A percentile compares a stretch with the other conserved stretches of the same genome.
These are phyloP conservation scores for Neonothopanus nambi DNA, from an alignment of 1,284 basidiomycete species.

Conservation along the genomic window DNA sequence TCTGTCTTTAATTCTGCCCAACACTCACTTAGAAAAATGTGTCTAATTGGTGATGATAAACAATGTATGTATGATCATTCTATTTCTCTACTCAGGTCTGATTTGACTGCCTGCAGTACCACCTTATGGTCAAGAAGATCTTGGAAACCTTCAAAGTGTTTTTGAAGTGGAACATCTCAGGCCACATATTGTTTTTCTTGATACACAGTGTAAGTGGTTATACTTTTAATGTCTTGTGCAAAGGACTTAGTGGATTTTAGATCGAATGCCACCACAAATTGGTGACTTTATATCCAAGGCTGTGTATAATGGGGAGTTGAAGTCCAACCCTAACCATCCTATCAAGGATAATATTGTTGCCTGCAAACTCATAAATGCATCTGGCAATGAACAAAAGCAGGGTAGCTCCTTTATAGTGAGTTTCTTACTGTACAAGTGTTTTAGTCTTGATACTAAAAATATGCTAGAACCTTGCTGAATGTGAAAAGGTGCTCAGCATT, in stretches of 20 bases:
- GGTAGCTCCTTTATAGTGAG: constrained; percentile 42
- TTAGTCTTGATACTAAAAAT: background rate
- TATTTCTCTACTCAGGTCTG: constrained; percentile 5
- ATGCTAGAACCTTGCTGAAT: constrained; percentile 51
- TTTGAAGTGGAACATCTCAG: constrained; percentile 56
- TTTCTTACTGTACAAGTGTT: constrained; percentile 4
- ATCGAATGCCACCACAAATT: constrained; percentile 77
- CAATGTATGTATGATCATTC: constrained; percentile 55
- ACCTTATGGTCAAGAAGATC: constrained; percentile 57
- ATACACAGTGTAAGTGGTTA: constrained; percentile 54
- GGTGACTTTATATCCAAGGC: constrained; percentile 67
- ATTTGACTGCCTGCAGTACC: constrained; percentile 41
- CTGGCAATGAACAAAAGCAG: constrained; percentile 34
- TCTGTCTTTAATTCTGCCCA: constrained; percentile 46
- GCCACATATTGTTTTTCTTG: constrained; percentile 44
- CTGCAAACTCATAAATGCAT: constrained; percentile 55
- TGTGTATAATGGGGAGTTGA: constrained; percentile 58
- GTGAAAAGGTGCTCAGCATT: constrained; percentile 44
- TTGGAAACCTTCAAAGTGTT: constrained; percentile 51
- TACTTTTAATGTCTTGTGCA: constrained; percentile 12
- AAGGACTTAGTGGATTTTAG: constrained; percentile 30
- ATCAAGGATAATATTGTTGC: constrained; percentile 39
- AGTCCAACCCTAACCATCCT: constrained; percentile 48
- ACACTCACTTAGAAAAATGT: constrained; percentile 53
- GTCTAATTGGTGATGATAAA: constrained; percentile 75